Evolutionary conservation across 192 early-diverging fungal species (phyloP).

Genomic region (Gorgonomyces haynaldii): DNA sequence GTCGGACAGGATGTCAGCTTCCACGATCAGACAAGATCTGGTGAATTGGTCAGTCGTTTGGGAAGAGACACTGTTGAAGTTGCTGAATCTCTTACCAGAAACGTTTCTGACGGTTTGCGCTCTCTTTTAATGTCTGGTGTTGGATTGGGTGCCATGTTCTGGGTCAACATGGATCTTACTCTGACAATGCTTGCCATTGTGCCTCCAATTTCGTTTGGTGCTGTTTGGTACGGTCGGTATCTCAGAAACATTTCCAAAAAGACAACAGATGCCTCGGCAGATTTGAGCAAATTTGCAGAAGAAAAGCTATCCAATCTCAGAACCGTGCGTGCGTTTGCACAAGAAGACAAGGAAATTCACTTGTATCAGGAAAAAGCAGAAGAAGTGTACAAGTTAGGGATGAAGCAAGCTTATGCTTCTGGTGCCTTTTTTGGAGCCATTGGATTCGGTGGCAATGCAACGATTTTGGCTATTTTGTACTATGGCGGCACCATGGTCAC

Average conservation of each 20-base stretch:
- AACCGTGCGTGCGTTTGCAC: slow-evolving; percentile 31
- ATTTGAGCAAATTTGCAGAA: slow-evolving; percentile 56
- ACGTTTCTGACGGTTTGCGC: slow-evolving; percentile 62
- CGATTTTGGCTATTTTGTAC: slow-evolving; percentile 28
- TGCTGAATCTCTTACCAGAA: slow-evolving; percentile 61
- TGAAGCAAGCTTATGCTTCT: slow-evolving; percentile 16
- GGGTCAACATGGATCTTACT: slow-evolving; percentile 26
- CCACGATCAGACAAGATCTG: slow-evolving; percentile 54
- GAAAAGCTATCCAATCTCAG: slow-evolving; percentile 43
- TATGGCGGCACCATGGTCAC: slow-evolving; percentile 29
- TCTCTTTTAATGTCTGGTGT: slow-evolving; percentile 43
- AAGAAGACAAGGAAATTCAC: slow-evolving; percentile 17
- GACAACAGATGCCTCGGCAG: slow-evolving; percentile 54
- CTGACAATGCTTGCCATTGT: slow-evolving; percentile 61
- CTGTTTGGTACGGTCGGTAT: slow-evolving; percentile 54
- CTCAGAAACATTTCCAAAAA: slow-evolving; percentile 47
- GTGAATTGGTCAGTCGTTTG: slow-evolving; percentile 69
- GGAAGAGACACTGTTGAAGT: slow-evolving; percentile 65
- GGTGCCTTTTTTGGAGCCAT: slow-evolving; percentile 18
- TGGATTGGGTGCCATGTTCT: slow-evolving; percentile 57
- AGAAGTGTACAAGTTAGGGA: slow-evolving; percentile 15
- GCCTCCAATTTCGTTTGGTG: slow-evolving; percentile 59
- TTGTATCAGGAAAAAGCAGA: slow-evolving; percentile 13
- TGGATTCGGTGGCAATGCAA: slow-evolving; percentile 23
- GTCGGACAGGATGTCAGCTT: slow-evolving; percentile 30